Evolutionary conservation across 2,329 filamentous ascomycete genomes (phyloP).

Genomic region (Aspergillus sp.): DNA sequence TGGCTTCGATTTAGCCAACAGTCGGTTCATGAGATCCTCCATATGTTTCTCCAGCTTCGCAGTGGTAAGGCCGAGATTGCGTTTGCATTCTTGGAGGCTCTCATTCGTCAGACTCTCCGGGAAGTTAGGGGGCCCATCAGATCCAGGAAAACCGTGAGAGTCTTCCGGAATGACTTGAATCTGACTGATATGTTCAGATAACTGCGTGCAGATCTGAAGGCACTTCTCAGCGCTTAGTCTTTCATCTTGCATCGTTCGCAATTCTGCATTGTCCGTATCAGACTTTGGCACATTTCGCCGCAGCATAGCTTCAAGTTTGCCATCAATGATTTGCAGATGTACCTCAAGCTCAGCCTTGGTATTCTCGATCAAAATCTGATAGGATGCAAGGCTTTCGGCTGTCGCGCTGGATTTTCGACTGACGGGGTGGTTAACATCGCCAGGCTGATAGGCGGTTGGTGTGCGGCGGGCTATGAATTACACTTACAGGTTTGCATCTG

Average conservation of each 20-base stretch:
- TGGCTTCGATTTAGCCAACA: slow-evolving; percentile 31
- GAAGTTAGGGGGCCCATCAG: slow-evolving; percentile 10
- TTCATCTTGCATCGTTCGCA: slow-evolving; percentile 27
- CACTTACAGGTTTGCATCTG: slow-evolving; percentile 42
- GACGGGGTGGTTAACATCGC: slow-evolving; percentile 9
- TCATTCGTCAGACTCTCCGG: slow-evolving; percentile 31
- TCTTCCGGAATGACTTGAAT: slow-evolving; percentile 19
- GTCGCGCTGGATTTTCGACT: slow-evolving; percentile 35
- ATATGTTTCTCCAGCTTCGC: slow-evolving; percentile 33
- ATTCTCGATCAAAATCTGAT: slow-evolving; percentile 25
- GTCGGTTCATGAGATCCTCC: slow-evolving; percentile 28
- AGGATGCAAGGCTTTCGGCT: slow-evolving; percentile 23
- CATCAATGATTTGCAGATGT: slow-evolving; percentile 28
- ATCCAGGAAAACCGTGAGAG: slow-evolving; percentile 14
- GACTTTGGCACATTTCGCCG: slow-evolving; percentile 10
- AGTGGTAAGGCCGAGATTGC: slow-evolving; percentile 25
- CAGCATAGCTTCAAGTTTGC: slow-evolving; percentile 23
- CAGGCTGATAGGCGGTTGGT: background rate
- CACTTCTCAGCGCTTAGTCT: slow-evolving; percentile 29
- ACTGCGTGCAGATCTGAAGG: slow-evolving; percentile 30
- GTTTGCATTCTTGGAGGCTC: slow-evolving; percentile 37
- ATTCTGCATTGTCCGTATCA: slow-evolving; percentile 19
- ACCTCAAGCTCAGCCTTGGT: slow-evolving; percentile 26
- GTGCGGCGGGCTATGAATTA: background rate
- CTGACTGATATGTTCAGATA: slow-evolving; percentile 29